phyloP scores from a whole-genome alignment of 176 grass and related monocot genomes.

The Poa pratensis region DNA sequence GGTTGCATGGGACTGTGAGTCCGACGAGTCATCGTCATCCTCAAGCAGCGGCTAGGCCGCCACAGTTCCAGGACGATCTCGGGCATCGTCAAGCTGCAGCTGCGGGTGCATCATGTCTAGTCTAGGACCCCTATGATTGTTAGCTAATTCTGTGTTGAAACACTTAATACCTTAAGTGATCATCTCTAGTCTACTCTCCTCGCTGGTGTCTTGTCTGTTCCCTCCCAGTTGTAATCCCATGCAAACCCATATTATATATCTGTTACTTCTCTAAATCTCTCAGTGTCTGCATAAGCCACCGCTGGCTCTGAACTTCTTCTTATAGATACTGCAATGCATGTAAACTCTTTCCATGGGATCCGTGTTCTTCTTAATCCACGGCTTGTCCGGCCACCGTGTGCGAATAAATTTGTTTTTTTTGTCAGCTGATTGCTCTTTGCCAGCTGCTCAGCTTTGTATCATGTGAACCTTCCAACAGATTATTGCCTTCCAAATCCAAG shows the following conservation, averaged over 20 bases:
- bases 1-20: slow-evolving; percentile 57
- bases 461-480: neutral
- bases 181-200: neutral
- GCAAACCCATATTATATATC: neutral
- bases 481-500: neutral
- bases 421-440: slow-evolving; percentile 5
- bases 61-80: neutral
- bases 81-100: neutral
- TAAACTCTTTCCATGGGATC: neutral
- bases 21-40: slow-evolving; percentile 23
- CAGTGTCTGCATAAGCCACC: neutral
- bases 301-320: neutral
- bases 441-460: neutral
- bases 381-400: neutral
- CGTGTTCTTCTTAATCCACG: neutral
- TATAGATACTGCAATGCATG: neutral
- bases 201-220: neutral
- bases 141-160: slow-evolving; percentile 25
- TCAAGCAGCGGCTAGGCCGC: slow-evolving; percentile 27
- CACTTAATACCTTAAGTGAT: slow-evolving; percentile 6
- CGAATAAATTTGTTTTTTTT: slow-evolving; percentile 9
- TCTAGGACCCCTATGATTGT: slow-evolving; percentile 37
- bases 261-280: slow-evolving; percentile 6
- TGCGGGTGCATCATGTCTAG: neutral
- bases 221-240: slow-evolving; percentile 32